These are phyloP conservation scores for Dispira simplex DNA, from an alignment of 192 early-diverging fungal species.

Conservation along the genomic window DNA sequence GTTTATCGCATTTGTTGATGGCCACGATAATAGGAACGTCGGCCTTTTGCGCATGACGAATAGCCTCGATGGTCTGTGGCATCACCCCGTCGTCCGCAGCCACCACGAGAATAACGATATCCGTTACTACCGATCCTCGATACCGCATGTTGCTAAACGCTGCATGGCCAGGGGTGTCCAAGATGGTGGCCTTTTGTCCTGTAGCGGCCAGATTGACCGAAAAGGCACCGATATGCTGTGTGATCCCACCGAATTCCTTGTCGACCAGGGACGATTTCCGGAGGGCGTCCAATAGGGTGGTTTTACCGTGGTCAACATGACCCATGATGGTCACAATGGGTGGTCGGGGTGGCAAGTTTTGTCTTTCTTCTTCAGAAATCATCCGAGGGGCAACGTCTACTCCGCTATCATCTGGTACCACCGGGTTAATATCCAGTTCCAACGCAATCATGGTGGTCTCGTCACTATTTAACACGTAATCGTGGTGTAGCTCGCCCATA, in stretches of 20 bases:
- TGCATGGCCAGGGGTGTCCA: slow-evolving; percentile 96
- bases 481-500: slow-evolving; percentile 63
- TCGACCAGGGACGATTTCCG: slow-evolving; percentile 83
- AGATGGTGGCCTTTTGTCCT: slow-evolving; percentile 56
- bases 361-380: slow-evolving; percentile 49
- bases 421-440: slow-evolving; percentile 77
- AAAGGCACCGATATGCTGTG: slow-evolving; percentile 98
- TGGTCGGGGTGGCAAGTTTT: slow-evolving; percentile 52
- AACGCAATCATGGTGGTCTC: slow-evolving; percentile 73
- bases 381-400: slow-evolving; percentile 29
- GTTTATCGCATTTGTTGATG: slow-evolving; percentile 97
- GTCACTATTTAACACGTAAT: slow-evolving; percentile 70
- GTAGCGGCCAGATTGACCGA: slow-evolving; percentile 27
- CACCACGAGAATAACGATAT: slow-evolving; percentile 93
- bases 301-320: slow-evolving; percentile 96
- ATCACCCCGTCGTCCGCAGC: slow-evolving; percentile 97
- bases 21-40: slow-evolving; percentile 87
- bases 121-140: slow-evolving; percentile 86
- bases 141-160: slow-evolving; percentile 89
- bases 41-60: slow-evolving; percentile 75
- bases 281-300: slow-evolving; percentile 81
- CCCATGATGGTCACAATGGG: slow-evolving; percentile 98
- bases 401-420: slow-evolving; percentile 36
- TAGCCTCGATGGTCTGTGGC: slow-evolving; percentile 95
- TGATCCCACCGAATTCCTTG: slow-evolving; percentile 92